Percentiles rank a stretch among this genome's conserved stretches.
Conservation (phyloP, 805 yeast genomes). For the Saccharomycopsis selenospora region DNA sequence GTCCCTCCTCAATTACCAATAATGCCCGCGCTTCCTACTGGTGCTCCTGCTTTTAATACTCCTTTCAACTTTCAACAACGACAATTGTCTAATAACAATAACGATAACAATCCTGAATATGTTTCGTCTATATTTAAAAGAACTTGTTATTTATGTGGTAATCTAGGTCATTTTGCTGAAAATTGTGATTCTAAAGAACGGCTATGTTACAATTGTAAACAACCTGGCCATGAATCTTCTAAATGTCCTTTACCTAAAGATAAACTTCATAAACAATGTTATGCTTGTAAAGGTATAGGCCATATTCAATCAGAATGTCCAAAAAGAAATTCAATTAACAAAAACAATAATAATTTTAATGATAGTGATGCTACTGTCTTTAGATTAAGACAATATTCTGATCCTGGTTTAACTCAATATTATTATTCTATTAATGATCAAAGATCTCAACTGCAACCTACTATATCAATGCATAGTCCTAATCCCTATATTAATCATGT, state of each 20-base stretch:
- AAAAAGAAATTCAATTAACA: background rate
- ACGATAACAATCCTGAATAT: background rate
- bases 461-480: background rate
- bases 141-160: slow-evolving; percentile 29
- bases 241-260: slow-evolving; percentile 24
- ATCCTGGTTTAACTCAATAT: background rate
- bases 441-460: background rate
- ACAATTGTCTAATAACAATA: background rate
- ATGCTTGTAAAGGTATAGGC: slow-evolving; percentile 26
- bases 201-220: slow-evolving; percentile 29
- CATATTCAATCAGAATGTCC: slow-evolving; percentile 29
- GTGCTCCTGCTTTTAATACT: background rate
- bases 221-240: slow-evolving; percentile 28
- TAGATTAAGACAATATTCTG: background rate
- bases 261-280: slow-evolving; percentile 26
- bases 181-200: slow-evolving; percentile 25
- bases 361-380: no score
- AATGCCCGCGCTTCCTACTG: background rate
- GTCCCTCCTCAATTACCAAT: background rate
- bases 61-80: no score
- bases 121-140: slow-evolving; percentile 26
- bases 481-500: background rate
- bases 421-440: background rate
- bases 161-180: slow-evolving; percentile 29
- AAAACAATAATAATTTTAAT: background rate